Percentiles rank a stretch among this genome's conserved stretches.
Conservation (phyloP, 805 yeast species). For the Yarrowia divulgata region DNA sequence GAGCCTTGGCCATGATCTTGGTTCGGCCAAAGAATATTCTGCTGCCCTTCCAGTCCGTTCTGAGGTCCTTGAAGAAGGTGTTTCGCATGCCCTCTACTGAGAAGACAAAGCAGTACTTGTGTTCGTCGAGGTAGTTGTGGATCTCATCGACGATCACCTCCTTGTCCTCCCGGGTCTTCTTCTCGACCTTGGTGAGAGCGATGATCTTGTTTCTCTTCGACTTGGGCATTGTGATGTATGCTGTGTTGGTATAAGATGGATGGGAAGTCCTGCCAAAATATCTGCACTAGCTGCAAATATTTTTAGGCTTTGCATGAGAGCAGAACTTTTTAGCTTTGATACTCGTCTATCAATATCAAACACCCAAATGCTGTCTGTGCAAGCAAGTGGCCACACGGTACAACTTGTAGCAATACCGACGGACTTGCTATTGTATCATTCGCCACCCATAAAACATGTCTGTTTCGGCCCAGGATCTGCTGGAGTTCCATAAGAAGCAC, state of each 20-base stretch:
- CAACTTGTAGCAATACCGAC: too few species aligned
- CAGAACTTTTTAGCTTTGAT: conserved; percentile 8
- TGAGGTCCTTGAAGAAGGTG: conserved; percentile 90
- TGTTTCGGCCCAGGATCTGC: conserved; percentile 2
- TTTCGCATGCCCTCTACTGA: conserved; percentile 92
- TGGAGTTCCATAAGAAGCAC: conserved; percentile 8
- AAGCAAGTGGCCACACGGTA: background rate
- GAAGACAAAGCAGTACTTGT: conserved; percentile 82
- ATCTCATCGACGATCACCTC: conserved; percentile 90
- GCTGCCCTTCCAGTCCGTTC: conserved; percentile 92
- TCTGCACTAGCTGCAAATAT: conserved; percentile 39
- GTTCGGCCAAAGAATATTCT: conserved; percentile 89
- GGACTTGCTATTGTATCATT: background rate
- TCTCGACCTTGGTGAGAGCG: conserved; percentile 93
- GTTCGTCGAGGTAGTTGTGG: conserved; percentile 78
- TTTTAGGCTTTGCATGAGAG: conserved; percentile 31
- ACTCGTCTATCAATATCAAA: background rate
- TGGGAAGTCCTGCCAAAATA: conserved; percentile 23
- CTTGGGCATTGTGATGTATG: conserved; percentile 76
- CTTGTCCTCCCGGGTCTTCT: conserved; percentile 92
- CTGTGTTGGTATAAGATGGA: background rate
- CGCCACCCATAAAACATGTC: conserved; percentile 13
- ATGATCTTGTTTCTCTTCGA: conserved; percentile 96
- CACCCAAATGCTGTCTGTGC: conserved; percentile 2
- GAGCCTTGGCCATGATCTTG: conserved; percentile 89